These are phyloP conservation scores for Didymella pomorum DNA, from an alignment of 2,329 filamentous ascomycete species.

Conservation along the genomic window DNA sequence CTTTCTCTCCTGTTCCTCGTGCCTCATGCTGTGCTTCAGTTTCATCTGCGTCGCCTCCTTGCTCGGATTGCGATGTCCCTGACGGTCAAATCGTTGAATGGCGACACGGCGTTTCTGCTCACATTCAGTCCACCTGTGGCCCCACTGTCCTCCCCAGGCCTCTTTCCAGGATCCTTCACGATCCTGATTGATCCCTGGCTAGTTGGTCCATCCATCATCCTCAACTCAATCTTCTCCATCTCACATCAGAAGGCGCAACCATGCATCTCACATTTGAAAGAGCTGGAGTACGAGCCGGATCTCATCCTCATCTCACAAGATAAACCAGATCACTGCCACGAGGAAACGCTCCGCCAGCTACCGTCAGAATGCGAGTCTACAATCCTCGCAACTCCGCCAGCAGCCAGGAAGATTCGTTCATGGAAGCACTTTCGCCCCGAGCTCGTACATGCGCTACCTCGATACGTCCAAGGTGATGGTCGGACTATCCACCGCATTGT, in stretches of 20 bases:
- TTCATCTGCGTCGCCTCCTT: conserved; percentile 7
- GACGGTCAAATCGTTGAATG: conserved; percentile 69
- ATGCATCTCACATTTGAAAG: conserved; percentile 65
- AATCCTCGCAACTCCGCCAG: conserved; percentile 71
- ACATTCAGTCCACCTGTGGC: conserved; percentile 66
- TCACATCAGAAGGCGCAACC: conserved; percentile 64
- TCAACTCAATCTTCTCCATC: conserved; percentile 68
- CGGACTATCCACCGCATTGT: conserved; percentile 58
- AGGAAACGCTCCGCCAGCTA: conserved; percentile 72
- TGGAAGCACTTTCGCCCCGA: conserved; percentile 73
- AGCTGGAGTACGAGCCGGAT: conserved; percentile 62
- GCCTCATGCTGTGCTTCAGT: conserved; percentile 6
- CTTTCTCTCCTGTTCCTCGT: conserved; percentile 8
- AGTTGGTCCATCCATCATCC: conserved; percentile 65
- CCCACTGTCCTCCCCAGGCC: conserved; percentile 48
- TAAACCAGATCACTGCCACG: conserved; percentile 75
- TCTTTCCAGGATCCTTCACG: conserved; percentile 62
- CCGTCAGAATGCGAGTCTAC: conserved; percentile 63
- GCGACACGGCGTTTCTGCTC: conserved; percentile 70
- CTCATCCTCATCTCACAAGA: conserved; percentile 67
- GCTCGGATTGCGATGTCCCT: conserved; percentile 63
- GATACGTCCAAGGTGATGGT: conserved; percentile 52
- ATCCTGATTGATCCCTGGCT: conserved; percentile 79
- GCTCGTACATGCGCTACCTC: conserved; percentile 53
- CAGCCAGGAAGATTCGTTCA: conserved; percentile 69